phyloP scores from a whole-genome alignment of 2,329 filamentous ascomycete genomes.

The Pyricularia sp. region DNA sequence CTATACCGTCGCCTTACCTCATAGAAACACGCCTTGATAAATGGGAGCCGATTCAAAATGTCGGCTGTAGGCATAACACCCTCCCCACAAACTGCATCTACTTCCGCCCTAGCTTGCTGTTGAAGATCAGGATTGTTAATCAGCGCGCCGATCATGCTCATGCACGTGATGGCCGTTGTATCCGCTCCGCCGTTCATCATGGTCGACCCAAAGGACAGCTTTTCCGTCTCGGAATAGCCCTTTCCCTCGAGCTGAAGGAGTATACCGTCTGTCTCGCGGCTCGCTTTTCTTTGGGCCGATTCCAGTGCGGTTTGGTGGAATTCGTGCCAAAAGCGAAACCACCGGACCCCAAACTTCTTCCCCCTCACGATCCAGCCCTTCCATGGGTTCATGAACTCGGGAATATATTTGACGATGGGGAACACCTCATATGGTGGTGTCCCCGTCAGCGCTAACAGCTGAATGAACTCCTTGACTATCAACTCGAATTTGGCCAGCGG shows the following conservation, averaged over 20 bases:
- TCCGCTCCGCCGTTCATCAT: conserved; percentile 40
- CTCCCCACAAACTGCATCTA: conserved; percentile 25
- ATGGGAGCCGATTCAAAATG: conserved; percentile 18
- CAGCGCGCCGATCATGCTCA: conserved; percentile 37
- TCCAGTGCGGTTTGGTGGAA: conserved; percentile 27
- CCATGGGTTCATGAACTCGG: conserved; percentile 34
- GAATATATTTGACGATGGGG: conserved; percentile 31
- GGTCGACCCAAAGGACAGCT: conserved; percentile 22
- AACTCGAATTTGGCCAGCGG: background rate
- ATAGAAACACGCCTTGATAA: conserved; percentile 21
- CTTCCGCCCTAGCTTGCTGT: conserved; percentile 29
- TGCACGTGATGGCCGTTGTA: conserved; percentile 37
- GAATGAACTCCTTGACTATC: conserved; percentile 7
- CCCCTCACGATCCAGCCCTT: conserved; percentile 26
- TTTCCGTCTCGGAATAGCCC: conserved; percentile 13
- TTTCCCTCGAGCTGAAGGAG: background rate
- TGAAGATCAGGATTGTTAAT: conserved; percentile 33
- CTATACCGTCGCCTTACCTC: conserved; percentile 22
- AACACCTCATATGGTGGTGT: conserved; percentile 37
- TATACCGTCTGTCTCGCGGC: conserved; percentile 13
- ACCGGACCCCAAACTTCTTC: conserved; percentile 13
- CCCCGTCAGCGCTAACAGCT: conserved; percentile 18
- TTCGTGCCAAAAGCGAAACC: background rate
- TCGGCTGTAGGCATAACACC: conserved; percentile 22
- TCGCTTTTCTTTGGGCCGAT: conserved; percentile 20